Evolutionary conservation across 1,284 basidiomycete species (phyloP).

Genomic region (Ustilago esculenta): DNA sequence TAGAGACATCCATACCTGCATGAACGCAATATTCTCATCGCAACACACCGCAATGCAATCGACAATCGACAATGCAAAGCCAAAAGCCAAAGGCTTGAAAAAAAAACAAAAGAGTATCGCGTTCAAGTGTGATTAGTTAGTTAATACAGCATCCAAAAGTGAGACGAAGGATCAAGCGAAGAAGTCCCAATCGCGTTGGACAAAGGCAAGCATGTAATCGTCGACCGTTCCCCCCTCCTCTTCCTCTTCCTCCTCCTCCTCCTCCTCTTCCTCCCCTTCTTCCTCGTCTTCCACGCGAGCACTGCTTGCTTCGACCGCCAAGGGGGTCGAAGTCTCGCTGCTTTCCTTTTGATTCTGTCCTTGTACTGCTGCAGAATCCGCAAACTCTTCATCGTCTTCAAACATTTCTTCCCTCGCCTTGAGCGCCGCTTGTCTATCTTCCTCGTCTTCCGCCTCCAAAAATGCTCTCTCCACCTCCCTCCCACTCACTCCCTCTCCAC

Average conservation of each 20-base stretch:
- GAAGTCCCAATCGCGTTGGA: conserved; percentile 79
- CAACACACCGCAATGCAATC: too few species aligned
- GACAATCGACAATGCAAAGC: too few species aligned
- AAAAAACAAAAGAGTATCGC: too few species aligned
- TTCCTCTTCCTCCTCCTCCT: conserved; percentile 69
- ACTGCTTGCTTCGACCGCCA: too few species aligned
- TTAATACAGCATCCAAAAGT: too few species aligned
- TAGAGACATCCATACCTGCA: too few species aligned
- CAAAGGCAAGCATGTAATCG: conserved; percentile 86
- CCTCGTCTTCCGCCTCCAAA: conserved; percentile 87
- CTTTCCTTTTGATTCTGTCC: background rate
- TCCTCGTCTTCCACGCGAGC: conserved; percentile 71
- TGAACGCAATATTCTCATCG: too few species aligned
- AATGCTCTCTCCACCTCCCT: conserved; percentile 75
- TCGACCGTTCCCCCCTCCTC: conserved; percentile 76
- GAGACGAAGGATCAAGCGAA: conserved; percentile 71
- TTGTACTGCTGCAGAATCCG: conserved; percentile 7
- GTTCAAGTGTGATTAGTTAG: too few species aligned
- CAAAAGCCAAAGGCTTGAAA: too few species aligned
- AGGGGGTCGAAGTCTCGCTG: background rate
- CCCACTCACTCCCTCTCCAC: conserved; percentile 51
- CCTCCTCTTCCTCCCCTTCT: conserved; percentile 68
- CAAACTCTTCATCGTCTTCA: conserved; percentile 74
- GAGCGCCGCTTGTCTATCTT: conserved; percentile 82
- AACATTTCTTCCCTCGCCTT: conserved; percentile 84